A percentile compares a stretch with the other conserved stretches of the same genome.
Evolutionary conservation across 2,329 filamentous ascomycete species (phyloP).

Genomic region (Chaetomium sp.): DNA sequence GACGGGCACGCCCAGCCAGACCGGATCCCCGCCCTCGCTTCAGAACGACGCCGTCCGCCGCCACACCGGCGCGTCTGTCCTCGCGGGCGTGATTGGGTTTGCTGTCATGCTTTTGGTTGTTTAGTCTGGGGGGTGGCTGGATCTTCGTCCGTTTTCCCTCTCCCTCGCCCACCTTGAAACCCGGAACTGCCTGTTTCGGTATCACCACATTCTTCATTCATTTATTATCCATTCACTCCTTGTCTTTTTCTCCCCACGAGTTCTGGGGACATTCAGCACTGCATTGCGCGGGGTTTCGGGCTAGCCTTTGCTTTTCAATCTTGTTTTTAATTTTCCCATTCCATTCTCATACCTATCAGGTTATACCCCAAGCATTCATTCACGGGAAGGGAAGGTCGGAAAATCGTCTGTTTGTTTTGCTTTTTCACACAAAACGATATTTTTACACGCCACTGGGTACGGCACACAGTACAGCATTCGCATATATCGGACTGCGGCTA

Average conservation of each 20-base stretch:
- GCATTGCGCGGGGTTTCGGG: constrained; percentile 11
- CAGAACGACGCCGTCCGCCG: constrained; percentile 25
- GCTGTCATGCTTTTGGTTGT: constrained; percentile 1
- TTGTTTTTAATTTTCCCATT: neutral
- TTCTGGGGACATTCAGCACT: neutral
- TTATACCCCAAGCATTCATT: too few relatives aligned
- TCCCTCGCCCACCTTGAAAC: too few relatives aligned
- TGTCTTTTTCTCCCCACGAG: neutral
- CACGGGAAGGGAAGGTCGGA: too few relatives aligned
- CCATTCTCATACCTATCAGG: too few relatives aligned
- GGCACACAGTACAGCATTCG: constrained; percentile 1
- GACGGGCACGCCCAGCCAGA: constrained; percentile 26
- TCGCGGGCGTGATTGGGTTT: neutral
- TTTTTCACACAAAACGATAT: too few relatives aligned
- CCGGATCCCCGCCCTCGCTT: constrained; percentile 30
- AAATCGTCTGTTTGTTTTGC: too few relatives aligned
- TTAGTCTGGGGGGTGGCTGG: too few relatives aligned
- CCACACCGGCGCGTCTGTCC: neutral
- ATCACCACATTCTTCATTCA: too few relatives aligned
- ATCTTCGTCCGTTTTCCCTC: too few relatives aligned
- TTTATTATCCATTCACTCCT: constrained; percentile 1
- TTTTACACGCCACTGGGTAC: neutral
- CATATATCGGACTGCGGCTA: neutral
- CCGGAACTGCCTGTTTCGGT: too few relatives aligned
- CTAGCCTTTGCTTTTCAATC: neutral